These are phyloP conservation scores for Plasmodium vinckei DNA, from an alignment of 169 alveolate genomes.

Conservation along the genomic window DNA sequence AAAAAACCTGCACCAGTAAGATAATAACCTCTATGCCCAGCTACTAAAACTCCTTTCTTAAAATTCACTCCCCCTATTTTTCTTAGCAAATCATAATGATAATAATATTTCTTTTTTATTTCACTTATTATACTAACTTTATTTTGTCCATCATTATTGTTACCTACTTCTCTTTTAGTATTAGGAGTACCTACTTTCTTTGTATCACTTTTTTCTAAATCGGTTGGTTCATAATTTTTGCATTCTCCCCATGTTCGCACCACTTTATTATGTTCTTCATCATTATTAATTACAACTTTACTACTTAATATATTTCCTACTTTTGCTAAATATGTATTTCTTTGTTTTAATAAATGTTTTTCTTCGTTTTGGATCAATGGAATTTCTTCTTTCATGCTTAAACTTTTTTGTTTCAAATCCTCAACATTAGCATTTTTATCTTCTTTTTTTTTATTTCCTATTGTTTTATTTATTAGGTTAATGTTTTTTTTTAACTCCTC, in stretches of 20 bases:
- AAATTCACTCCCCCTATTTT: constrained; percentile 93
- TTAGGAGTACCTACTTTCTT: not conserved
- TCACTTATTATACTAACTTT: not conserved
- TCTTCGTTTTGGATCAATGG: constrained; percentile 81
- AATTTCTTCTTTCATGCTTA: constrained; percentile 80
- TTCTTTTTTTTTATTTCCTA: constrained; percentile 77
- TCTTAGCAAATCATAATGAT: constrained; percentile 95
- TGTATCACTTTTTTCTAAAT: not conserved
- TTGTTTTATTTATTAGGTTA: constrained; percentile 78
- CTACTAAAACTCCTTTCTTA: constrained; percentile 95
- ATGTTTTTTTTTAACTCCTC: constrained; percentile 86
- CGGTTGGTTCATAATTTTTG: constrained; percentile 84
- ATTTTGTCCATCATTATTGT: not conserved
- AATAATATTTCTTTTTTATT: constrained; percentile 22
- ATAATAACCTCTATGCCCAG: constrained; percentile 99
- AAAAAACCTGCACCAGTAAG: constrained; percentile 96
- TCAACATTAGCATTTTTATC: constrained; percentile 80
- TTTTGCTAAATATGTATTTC: constrained; percentile 81
- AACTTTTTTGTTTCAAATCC: constrained; percentile 81
- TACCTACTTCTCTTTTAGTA: constrained; percentile 21
- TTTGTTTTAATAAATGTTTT: constrained; percentile 78
- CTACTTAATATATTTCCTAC: constrained; percentile 95
- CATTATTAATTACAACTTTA: constrained; percentile 93
- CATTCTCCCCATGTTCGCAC: constrained; percentile 94
- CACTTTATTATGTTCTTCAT: constrained; percentile 94